Base-by-base conservation (phyloP, 2,329 filamentous ascomycete species). In the Monilinia vaccinii-corymbosi region DNA sequence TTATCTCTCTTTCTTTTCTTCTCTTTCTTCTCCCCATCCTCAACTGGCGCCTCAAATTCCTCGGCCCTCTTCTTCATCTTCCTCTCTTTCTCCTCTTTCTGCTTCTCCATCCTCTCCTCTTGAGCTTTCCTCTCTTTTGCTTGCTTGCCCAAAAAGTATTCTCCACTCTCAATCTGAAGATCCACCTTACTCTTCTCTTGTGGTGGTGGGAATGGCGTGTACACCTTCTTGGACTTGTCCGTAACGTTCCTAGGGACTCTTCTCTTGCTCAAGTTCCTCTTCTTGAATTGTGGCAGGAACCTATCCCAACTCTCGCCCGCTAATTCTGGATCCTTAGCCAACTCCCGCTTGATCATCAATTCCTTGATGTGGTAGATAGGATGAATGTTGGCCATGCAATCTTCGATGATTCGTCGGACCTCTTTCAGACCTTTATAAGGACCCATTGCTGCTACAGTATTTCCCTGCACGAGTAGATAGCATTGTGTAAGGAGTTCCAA, bases 111-210 rank as follows among this genome's bases (percentile, higher is more conserved):
- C 66, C 91, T 80, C 70, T 90, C 88, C 71, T 93, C 87, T 74
- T 88, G 86, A 50, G 80, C 85, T 58, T 86, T 88, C 63, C 92
- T 81, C 70, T 96, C 90, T 80, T 96, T 96, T 62, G 91, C 92
- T 71, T 92, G 85, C 79, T 96, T 96, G 71, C 87, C 86, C 71
- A 99, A 76, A 75, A 97, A 97, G 77, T 96, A 99, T 77, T 97
- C 93, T 76, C 94, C 93, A 69, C 85, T 92, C 79, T 99, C 94
- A 78, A 99, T 96, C 81, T 99, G 93, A 75, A 91, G 77, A 75
- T 99, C 94, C 69, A 99, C 83, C 84, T 97, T 99, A 84, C 92
- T 97, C 89, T 96, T 96, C 81, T 99, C 93, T 66, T 92, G 91
- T 47, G 91, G 84, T 8, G 94, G 94, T 52, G 94, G 94, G 85